Evolutionary conservation across 208 protist genomes (phyloP).

Genomic region (Leishmania turanica): DNA sequence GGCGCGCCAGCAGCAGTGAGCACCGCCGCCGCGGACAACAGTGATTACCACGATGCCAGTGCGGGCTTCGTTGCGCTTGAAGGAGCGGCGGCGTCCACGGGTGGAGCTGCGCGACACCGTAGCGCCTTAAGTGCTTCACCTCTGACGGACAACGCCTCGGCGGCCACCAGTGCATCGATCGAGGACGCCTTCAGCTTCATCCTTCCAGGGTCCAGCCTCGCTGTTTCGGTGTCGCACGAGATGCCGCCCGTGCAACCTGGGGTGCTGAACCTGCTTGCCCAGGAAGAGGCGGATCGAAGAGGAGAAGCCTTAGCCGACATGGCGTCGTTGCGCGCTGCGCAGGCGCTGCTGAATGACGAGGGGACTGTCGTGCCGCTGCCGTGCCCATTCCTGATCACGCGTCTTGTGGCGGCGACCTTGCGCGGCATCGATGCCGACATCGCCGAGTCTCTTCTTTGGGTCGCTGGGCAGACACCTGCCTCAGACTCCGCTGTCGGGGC

Average conservation of each 20-base stretch:
- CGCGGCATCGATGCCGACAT: constrained; percentile 33
- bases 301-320: constrained; percentile 17
- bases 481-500: neutral
- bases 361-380: constrained; percentile 45
- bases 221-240: constrained; percentile 19
- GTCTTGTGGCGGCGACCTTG: constrained; percentile 55
- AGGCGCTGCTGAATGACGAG: constrained; percentile 43
- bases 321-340: constrained; percentile 37
- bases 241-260: constrained; percentile 14
- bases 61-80: neutral
- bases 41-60: neutral
- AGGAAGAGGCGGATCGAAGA: constrained; percentile 22
- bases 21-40: neutral
- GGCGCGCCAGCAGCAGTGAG: neutral
- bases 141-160: neutral
- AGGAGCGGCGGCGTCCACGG: neutral
- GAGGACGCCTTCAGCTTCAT: constrained; percentile 30
- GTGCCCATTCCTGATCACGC: constrained; percentile 55
- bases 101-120: neutral
- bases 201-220: constrained; percentile 34
- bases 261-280: constrained; percentile 16
- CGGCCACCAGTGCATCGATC: neutral
- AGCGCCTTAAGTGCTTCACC: neutral
- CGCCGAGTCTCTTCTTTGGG: constrained; percentile 33
- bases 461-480: constrained; percentile 11